phyloP scores from a whole-genome alignment of 2,329 filamentous ascomycete genomes.

The Xylariaceae sp. region DNA sequence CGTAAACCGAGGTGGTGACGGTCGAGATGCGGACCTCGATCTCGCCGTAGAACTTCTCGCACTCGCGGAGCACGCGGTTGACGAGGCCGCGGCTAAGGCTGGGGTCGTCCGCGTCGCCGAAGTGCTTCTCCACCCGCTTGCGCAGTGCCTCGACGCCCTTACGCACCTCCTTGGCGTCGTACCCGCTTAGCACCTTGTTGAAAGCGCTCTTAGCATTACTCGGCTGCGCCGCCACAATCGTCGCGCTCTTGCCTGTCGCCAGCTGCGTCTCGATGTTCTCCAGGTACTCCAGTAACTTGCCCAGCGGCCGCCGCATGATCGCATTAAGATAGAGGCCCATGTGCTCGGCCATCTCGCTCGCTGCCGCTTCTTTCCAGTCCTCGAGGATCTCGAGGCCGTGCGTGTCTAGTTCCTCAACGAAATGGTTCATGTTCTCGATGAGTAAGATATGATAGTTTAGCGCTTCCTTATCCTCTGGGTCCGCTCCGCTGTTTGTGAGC shows the following conservation, averaged over 20 bases:
- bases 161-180: slow-evolving; percentile 82
- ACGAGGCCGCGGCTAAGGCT: slow-evolving; percentile 62
- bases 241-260: slow-evolving; percentile 59
- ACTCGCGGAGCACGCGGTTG: slow-evolving; percentile 59
- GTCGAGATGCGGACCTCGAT: slow-evolving; percentile 63
- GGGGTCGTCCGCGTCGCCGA: slow-evolving; percentile 81
- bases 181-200: slow-evolving; percentile 80
- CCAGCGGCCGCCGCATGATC: slow-evolving; percentile 85
- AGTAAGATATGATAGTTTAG: slow-evolving; percentile 96
- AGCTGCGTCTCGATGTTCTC: slow-evolving; percentile 82
- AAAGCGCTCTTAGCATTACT: slow-evolving; percentile 82
- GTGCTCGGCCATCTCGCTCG: slow-evolving; percentile 80
- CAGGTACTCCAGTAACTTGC: slow-evolving; percentile 87
- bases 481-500: slow-evolving; percentile 48
- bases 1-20: slow-evolving; percentile 65
- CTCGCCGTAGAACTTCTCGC: slow-evolving; percentile 64
- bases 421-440: slow-evolving; percentile 99
- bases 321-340: slow-evolving; percentile 84
- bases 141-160: slow-evolving; percentile 88
- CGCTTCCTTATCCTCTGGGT: slow-evolving; percentile 89
- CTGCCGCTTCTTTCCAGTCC: slow-evolving; percentile 79
- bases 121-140: slow-evolving; percentile 96
- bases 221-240: slow-evolving; percentile 74
- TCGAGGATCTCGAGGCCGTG: slow-evolving; percentile 74
- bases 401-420: slow-evolving; percentile 85